Percentiles rank a stretch among this genome's conserved stretches.
phyloP scores from a whole-genome alignment of 2,329 filamentous ascomycete species.

The Bisporella sp. region DNA sequence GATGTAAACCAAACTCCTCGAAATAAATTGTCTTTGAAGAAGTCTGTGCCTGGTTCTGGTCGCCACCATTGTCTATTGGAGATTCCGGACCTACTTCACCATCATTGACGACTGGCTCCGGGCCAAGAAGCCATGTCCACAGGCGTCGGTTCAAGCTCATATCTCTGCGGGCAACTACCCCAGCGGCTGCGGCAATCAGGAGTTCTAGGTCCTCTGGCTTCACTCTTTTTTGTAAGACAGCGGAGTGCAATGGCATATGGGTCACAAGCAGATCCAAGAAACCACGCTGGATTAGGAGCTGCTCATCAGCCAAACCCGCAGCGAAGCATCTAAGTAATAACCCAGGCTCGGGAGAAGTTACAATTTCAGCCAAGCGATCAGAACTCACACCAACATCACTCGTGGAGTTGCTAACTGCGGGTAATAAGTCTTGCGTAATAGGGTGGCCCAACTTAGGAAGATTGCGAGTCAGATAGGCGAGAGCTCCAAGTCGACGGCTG shows the following conservation, averaged over 20 bases:
- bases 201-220: constrained; percentile 71
- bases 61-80: constrained; percentile 26
- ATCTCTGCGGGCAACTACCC: constrained; percentile 81
- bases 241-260: constrained; percentile 78
- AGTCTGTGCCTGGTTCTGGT: constrained; percentile 23
- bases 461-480: constrained; percentile 76
- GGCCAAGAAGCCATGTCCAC: constrained; percentile 95
- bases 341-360: constrained; percentile 85
- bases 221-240: constrained; percentile 69
- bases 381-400: constrained; percentile 33
- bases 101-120: constrained; percentile 48
- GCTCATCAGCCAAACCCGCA: constrained; percentile 78
- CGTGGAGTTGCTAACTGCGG: constrained; percentile 23
- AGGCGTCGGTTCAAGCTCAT: constrained; percentile 94
- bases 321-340: constrained; percentile 87
- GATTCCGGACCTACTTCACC: constrained; percentile 41
- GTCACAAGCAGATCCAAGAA: constrained; percentile 90
- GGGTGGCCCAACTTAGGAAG: constrained; percentile 62
- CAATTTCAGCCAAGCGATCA: constrained; percentile 52
- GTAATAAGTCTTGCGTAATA: constrained; percentile 21
- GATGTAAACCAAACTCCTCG: constrained; percentile 66
- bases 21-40: constrained; percentile 71
- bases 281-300: constrained; percentile 86
- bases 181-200: constrained; percentile 73
- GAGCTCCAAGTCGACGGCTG: constrained; percentile 73